Evolutionary conservation across 345 rosid species (phyloP).

Genomic region (Lepidium didymum): DNA sequence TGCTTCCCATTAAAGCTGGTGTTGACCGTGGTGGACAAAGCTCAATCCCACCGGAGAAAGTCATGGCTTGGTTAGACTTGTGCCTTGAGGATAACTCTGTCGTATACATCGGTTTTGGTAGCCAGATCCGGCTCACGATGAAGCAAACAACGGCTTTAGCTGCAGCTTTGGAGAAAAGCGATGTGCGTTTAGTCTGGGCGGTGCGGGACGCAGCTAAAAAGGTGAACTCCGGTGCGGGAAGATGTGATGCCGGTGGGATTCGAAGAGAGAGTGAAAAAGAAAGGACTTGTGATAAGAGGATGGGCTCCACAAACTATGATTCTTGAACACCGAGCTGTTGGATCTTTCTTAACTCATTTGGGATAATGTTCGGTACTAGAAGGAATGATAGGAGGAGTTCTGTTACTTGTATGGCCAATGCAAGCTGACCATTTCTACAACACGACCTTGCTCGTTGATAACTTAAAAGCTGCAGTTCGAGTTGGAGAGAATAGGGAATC

Average conservation of each 20-base stretch:
- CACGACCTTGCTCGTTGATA: constrained; percentile 28
- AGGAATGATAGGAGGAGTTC: constrained; percentile 26
- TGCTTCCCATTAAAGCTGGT: constrained; percentile 2
- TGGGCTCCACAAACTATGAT: constrained; percentile 21
- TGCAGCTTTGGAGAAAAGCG: constrained; percentile 15
- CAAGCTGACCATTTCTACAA: constrained; percentile 35
- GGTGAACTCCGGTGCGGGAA: background rate
- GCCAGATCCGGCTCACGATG: constrained; percentile 3
- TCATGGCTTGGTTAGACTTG: constrained; percentile 10
- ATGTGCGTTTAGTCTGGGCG: constrained; percentile 11
- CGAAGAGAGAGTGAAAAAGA: constrained; percentile 5
- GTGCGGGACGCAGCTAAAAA: constrained; percentile 11
- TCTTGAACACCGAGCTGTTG: constrained; percentile 7
- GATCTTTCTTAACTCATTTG: constrained; percentile 12
- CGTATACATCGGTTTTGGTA: constrained; percentile 17
- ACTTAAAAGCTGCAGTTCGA: constrained; percentile 16
- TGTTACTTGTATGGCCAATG: constrained; percentile 44
- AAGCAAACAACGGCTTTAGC: constrained; percentile 14
- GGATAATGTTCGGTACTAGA: constrained; percentile 21
- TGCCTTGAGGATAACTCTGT: constrained; percentile 10
- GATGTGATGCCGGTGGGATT: constrained; percentile 9
- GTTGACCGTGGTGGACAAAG: constrained; percentile 4
- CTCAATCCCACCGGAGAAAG: constrained; percentile 7
- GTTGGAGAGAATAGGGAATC: constrained; percentile 30
- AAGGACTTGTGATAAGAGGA: constrained; percentile 4